Conservation (phyloP, 495 filamentous ascomycete genomes). For the Aspergillus diversus region DNA sequence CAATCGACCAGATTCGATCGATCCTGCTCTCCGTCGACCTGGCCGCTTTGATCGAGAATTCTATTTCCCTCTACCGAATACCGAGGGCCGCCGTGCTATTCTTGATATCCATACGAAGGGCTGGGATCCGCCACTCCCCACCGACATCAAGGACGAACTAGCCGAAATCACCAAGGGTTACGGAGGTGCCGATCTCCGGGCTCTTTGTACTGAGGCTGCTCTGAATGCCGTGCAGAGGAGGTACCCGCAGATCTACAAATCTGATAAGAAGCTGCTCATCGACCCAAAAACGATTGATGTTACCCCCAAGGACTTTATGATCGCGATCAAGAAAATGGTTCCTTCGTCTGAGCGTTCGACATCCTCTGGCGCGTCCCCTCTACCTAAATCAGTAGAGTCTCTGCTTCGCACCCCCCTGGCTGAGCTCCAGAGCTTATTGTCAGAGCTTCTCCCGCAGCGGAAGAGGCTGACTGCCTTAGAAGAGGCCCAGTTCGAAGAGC, state of each 20-base stretch:
- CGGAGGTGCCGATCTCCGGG: constrained; percentile 91
- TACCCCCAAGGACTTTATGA: constrained; percentile 91
- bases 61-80: constrained; percentile 90
- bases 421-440: constrained; percentile 65
- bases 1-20: constrained; percentile 96
- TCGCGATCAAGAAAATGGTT: constrained; percentile 92
- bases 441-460: constrained; percentile 77
- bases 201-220: constrained; percentile 95
- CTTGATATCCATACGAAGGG: constrained; percentile 94
- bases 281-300: constrained; percentile 82
- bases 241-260: constrained; percentile 94
- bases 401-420: constrained; percentile 73
- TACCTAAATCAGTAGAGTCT: constrained; percentile 79
- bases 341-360: constrained; percentile 91
- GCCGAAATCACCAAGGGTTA: constrained; percentile 93
- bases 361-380: constrained; percentile 75
- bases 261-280: constrained; percentile 86
- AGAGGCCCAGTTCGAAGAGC: constrained; percentile 92
- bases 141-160: constrained; percentile 77
- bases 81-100: constrained; percentile 77
- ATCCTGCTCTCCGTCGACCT: constrained; percentile 94
- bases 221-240: constrained; percentile 95
- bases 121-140: constrained; percentile 79
- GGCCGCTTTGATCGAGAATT: constrained; percentile 97
- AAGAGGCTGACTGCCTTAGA: constrained; percentile 87